Evolutionary conservation across 2,329 filamentous ascomycete species (phyloP), one percentile per base, ranked within the genome.

Genomic region (Trichoderma sp.): DNA sequence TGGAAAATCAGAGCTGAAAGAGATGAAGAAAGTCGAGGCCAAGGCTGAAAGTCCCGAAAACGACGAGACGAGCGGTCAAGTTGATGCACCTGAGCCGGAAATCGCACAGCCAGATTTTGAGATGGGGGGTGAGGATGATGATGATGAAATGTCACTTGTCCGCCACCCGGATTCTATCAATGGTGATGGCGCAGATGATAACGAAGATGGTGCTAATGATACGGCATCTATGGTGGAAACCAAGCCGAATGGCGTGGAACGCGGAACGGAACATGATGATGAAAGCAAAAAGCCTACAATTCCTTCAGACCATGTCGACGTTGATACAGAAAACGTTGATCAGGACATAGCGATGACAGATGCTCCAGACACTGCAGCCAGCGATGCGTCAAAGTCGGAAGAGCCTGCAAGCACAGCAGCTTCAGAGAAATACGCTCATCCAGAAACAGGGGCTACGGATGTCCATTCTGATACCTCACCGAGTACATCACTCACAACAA

Each of bases 1-100:
- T 77, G 88, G 86, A 56, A 91, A 90, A 79, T 87, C 88, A 0
- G 90, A 92, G 76, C 78, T 91, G 56, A 86, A 89, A 76, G 85
- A 88, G 76, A 84, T 92, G 65, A 85, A 89, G 71, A 81, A 85
- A 4, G 84, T 88, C 53, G 82, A 83, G 1, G 79, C 69, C 18
- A 76, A 75, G 14, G 72, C 79, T 53, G 60, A 72, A 63, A 18
- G 66, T 74, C 4, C 73, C 2, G 5, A 67, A 78, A 12, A 76
- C 82, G 41, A 66, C 24, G 77, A 80, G 8, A 73, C 80, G n/a
- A 81, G 83, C 21, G 79, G 76, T 5, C 71, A 79, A 24, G 80
- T 79, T 76, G 69, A 68, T 14, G 80, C 81, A n/a, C 75, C 76
- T 1, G 78, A 75, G 7, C 75, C 79, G 38, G 71, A 76, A 14